Percentiles rank a stretch among this genome's conserved stretches.
These are phyloP conservation scores for Jamesozyma jinghongensis DNA, from an alignment of 805 yeast species.

Conservation along the genomic window DNA sequence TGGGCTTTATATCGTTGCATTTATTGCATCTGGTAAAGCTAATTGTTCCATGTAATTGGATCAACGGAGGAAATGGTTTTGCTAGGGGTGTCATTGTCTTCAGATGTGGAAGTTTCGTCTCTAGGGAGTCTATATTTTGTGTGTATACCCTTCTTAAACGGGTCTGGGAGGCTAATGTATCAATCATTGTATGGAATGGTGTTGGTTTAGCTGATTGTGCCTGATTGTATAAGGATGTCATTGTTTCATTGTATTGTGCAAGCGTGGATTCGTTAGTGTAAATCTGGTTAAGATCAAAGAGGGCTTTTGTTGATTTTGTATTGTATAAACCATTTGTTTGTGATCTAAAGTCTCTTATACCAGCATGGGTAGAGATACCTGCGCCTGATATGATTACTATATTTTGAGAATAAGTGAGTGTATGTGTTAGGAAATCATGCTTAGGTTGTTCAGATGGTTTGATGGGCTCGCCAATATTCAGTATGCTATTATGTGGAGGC, in stretches of 20 bases:
- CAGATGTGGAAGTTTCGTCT: conserved; percentile 44
- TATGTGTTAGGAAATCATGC: conserved; percentile 43
- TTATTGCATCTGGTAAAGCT: conserved; percentile 67
- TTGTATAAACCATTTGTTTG: conserved; percentile 66
- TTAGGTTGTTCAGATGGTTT: conserved; percentile 14
- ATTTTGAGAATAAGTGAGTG: conserved; percentile 45
- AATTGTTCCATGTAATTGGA: conserved; percentile 82
- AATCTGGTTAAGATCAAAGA: conserved; percentile 66
- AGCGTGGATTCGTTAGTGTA: conserved; percentile 57
- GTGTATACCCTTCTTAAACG: conserved; percentile 70
- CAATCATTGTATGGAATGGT: conserved; percentile 58
- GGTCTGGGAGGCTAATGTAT: conserved; percentile 49
- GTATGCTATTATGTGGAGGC: conserved; percentile 38
- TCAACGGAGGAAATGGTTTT: conserved; percentile 44
- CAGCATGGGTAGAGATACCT: conserved; percentile 83
- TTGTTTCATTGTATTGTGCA: conserved; percentile 62
- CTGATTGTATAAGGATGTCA: conserved; percentile 49
- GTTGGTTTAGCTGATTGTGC: conserved; percentile 58
- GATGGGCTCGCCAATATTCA: conserved; percentile 27
- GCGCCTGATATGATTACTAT: conserved; percentile 76
- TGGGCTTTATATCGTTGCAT: conserved; percentile 49
- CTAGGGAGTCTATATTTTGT: conserved; percentile 81
- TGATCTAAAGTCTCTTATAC: conserved; percentile 83
- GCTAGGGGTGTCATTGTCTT: conserved; percentile 43
- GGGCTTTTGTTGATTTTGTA: conserved; percentile 46